A percentile compares a stretch with the other conserved stretches of the same genome.
These are phyloP conservation scores for Tuber indicum DNA, from an alignment of 495 filamentous ascomycete species.

Conservation along the genomic window DNA sequence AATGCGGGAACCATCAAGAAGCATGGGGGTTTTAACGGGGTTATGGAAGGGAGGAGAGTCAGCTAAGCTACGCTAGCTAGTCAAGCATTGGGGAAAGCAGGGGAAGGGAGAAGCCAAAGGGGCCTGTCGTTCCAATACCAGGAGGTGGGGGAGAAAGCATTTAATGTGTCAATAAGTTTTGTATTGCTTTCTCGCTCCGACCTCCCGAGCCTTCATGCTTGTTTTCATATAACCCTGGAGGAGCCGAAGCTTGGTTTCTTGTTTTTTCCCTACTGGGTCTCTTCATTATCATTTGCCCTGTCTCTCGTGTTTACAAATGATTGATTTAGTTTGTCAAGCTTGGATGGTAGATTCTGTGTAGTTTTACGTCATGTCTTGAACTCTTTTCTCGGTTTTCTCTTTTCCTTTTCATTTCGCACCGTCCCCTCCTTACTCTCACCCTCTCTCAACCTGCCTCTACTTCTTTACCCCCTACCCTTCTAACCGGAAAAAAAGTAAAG, in stretches of 20 bases:
- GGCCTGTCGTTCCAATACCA: neutral
- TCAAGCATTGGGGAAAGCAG: neutral
- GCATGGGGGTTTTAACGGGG: constrained; percentile 14
- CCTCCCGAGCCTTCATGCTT: neutral
- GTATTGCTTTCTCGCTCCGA: neutral
- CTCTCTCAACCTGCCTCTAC: neutral
- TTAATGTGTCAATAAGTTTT: neutral
- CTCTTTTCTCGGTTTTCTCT: constrained; percentile 5
- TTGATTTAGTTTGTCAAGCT: neutral
- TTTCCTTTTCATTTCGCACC: constrained; percentile 11
- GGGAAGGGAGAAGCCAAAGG: neutral
- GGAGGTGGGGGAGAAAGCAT: neutral
- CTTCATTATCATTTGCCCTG: neutral
- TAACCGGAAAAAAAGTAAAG: neutral
- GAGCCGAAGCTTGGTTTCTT: neutral
- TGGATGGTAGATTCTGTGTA: neutral
- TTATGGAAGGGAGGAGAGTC: neutral
- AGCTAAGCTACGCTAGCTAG: neutral
- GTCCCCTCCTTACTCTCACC: constrained; percentile 9
- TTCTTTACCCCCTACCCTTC: neutral
- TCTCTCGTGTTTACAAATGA: neutral
- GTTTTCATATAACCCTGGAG: neutral
- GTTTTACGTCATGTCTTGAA: constrained; percentile 18
- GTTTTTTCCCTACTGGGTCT: neutral
- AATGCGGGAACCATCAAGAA: constrained; percentile 15